Percentiles rank a stretch among this genome's conserved stretches.
phyloP scores from a whole-genome alignment of 129 eudicot species.

The Helichrysum umbraculigerum region DNA sequence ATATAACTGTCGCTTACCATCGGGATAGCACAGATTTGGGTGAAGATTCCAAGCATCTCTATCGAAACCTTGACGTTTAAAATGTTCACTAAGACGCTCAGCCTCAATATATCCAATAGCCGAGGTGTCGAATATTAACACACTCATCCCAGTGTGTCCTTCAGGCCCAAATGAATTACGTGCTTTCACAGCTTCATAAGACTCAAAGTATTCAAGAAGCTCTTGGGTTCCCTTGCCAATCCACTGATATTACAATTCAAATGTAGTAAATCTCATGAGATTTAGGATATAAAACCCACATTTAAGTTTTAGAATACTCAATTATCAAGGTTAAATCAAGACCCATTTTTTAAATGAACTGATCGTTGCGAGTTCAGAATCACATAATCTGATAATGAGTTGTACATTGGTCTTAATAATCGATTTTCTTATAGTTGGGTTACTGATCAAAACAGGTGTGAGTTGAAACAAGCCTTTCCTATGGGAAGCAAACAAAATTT shows the following conservation, averaged over 20 bases:
- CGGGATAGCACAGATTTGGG: slow-evolving; percentile 36
- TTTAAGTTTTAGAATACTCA: background rate
- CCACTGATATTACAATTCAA: slow-evolving; percentile 57
- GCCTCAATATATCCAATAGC: slow-evolving; percentile 80
- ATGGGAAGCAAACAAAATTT: background rate
- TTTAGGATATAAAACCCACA: slow-evolving; percentile 4
- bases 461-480: background rate
- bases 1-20: slow-evolving; percentile 66
- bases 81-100: slow-evolving; percentile 71
- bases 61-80: slow-evolving; percentile 47
- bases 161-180: slow-evolving; percentile 85
- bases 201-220: slow-evolving; percentile 69
- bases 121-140: slow-evolving; percentile 73
- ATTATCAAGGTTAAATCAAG: background rate
- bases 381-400: background rate
- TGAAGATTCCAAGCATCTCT: slow-evolving; percentile 61
- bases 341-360: background rate
- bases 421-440: background rate
- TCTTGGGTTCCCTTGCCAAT: slow-evolving; percentile 90
- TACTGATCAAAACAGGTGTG: background rate
- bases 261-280: background rate
- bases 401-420: background rate
- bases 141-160: slow-evolving; percentile 91
- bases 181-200: slow-evolving; percentile 62
- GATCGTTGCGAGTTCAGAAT: background rate